Base-by-base conservation (phyloP, 2,329 filamentous ascomycete genomes). In the Anisogramma anomala region DNA sequence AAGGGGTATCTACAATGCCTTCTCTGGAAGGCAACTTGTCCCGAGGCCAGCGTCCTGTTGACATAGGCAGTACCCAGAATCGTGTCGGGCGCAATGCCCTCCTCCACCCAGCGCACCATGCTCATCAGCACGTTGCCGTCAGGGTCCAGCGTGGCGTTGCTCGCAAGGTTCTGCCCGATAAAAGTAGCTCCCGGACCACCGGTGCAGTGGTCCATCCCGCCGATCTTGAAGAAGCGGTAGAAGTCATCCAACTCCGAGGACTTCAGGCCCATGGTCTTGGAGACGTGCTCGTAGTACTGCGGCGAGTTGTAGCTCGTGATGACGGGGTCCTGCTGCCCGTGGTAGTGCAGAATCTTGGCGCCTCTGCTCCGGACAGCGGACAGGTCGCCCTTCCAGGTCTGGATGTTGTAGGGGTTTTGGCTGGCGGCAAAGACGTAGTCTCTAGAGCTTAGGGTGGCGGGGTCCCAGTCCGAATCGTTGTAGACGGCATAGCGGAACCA, bases 141-240 rank as follows among this genome's bases (percentile, higher is more conserved):
- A 0, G 64, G 58, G 6, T 64, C 55, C 6, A 44, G 9, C 19
- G 46, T 9, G 53, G 62, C 38, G 3, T 55, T 9, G 53, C 51
- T 3, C 49, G 30, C 6, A 42, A 40, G 13, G 32, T 27, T 39
- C 23, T 61, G 55, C 3, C 58, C 56, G 15, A 61, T 52, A 6
- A 47, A 47, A 0, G 41, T 54, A 2, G 66, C 65, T 2, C 66
- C 67, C 13, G 51, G 50, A 6, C 70, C 70, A 6, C 65, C 64
- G 4, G 35, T 43, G 49, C 71, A 76, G 53, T 76, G 72, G 1
- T 54, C 59, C 58, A 72, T 69, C 7, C 72, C 71, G 10, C 62
- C 63, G 47, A 75, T 63, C 19, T 62, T 61, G 59, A 76, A 75
- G 54, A 63, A 67, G 37, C 71, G 62, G 49, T 71, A 68, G 44